A percentile compares a stretch with the other conserved stretches of the same genome.
phyloP scores from a whole-genome alignment of 2,329 filamentous ascomycete genomes.

The Fonsecaea nubica region DNA sequence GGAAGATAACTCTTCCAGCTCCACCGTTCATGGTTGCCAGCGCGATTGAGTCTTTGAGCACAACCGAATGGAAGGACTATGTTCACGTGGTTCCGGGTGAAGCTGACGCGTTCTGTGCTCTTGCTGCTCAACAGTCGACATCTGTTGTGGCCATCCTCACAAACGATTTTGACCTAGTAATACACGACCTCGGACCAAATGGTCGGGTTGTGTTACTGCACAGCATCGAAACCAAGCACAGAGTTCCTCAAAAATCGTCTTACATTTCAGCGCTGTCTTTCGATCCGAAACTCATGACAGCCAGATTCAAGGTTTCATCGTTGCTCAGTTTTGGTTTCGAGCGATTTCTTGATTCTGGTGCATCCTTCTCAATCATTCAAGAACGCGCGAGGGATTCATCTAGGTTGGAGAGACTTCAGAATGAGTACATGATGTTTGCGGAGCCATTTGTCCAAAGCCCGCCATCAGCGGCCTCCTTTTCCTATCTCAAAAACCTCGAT shows the following conservation, averaged over 20 bases:
- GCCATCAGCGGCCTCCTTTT: not conserved
- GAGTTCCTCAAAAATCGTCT: conserved; percentile 10
- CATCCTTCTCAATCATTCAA: conserved; percentile 39
- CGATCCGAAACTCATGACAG: conserved; percentile 40
- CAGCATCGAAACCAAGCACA: conserved; percentile 59
- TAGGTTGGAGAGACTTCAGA: conserved; percentile 27
- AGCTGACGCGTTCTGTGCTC: conserved; percentile 81
- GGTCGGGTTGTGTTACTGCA: conserved; percentile 73
- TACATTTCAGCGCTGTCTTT: conserved; percentile 28
- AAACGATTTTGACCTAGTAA: conserved; percentile 84
- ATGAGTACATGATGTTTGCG: conserved; percentile 44
- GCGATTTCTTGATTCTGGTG: conserved; percentile 44
- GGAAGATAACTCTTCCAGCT: conserved; percentile 52
- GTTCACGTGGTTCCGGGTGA: conserved; percentile 77
- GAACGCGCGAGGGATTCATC: conserved; percentile 42
- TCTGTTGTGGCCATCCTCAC: conserved; percentile 70
- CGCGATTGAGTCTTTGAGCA: conserved; percentile 65
- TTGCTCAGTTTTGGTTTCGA: conserved; percentile 51
- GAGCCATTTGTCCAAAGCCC: conserved; percentile 44
- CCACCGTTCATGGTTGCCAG: conserved; percentile 78
- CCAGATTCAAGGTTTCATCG: conserved; percentile 45
- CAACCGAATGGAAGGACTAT: conserved; percentile 44
- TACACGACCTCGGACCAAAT: conserved; percentile 69
- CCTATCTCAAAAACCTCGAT: conserved; percentile 48
- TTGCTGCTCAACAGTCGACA: conserved; percentile 57